These are phyloP conservation scores for Bremia lactucae DNA, from an alignment of 352 stramenopile species.

Conservation along the genomic window DNA sequence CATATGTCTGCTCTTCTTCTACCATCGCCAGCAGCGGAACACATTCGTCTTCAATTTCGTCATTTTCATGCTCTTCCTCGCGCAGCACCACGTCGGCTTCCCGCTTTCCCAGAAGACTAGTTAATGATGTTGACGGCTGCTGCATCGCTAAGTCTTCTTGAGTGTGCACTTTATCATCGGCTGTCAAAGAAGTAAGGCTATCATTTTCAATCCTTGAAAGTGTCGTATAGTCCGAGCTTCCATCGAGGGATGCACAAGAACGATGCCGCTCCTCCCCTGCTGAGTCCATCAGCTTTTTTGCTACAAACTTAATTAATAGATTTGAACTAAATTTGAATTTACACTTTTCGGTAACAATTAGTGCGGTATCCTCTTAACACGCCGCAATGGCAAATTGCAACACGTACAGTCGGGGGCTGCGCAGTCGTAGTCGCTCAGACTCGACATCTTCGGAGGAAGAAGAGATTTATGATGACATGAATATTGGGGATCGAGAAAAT, in stretches of 20 bases:
- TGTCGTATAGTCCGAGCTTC: constrained; percentile 10
- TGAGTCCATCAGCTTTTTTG: constrained; percentile 20
- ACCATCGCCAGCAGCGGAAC: constrained; percentile 37
- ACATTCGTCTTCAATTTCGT: constrained; percentile 40
- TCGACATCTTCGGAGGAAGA: constrained; percentile 16
- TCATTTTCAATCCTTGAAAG: constrained; percentile 9
- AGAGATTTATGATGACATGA: constrained; percentile 9
- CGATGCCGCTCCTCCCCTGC: constrained; percentile 14
- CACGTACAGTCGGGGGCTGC: constrained; percentile 19
- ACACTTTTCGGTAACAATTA: no score
- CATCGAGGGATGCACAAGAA: constrained; percentile 9
- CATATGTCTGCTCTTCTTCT: constrained; percentile 49
- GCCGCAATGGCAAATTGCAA: constrained; percentile 14
- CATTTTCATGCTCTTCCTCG: constrained; percentile 38
- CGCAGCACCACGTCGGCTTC: constrained; percentile 49
- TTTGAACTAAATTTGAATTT: constrained; percentile 11
- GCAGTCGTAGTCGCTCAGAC: constrained; percentile 9
- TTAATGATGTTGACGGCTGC: constrained; percentile 25
- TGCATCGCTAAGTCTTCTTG: constrained; percentile 7
- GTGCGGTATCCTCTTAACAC: not conserved
- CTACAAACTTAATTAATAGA: constrained; percentile 1
- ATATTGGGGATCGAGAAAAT: no score
- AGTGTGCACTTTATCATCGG: constrained; percentile 1
- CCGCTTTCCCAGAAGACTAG: constrained; percentile 46
- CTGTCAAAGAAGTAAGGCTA: not conserved